Evolutionary conservation across 2,329 filamentous ascomycete species (phyloP).

Genomic region (Fusarium multiceps): DNA sequence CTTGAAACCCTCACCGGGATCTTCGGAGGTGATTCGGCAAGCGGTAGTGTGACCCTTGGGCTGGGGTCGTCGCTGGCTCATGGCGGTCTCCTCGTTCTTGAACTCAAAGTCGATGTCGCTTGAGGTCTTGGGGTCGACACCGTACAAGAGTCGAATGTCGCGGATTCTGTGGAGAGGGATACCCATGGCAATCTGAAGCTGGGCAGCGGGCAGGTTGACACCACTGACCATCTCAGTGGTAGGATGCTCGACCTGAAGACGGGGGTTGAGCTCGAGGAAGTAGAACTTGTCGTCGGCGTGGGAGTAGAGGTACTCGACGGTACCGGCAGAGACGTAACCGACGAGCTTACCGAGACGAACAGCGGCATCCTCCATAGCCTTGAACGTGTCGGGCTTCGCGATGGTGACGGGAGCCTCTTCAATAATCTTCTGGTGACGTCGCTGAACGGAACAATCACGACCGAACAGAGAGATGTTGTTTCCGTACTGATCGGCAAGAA

Average conservation of each 20-base stretch:
- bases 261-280: constrained; percentile 97
- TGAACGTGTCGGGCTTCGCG: constrained; percentile 88
- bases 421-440: constrained; percentile 99
- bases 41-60: constrained; percentile 98
- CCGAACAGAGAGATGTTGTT: constrained; percentile 99
- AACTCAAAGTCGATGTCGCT: constrained; percentile 98
- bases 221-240: constrained; percentile 99
- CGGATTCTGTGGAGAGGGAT: constrained; percentile 93
- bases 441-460: constrained; percentile 97
- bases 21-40: constrained; percentile 98
- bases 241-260: constrained; percentile 99
- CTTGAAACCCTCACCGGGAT: constrained; percentile 99
- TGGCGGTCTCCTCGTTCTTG: constrained; percentile 82
- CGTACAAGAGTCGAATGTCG: constrained; percentile 96
- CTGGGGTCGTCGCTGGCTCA: constrained; percentile 87
- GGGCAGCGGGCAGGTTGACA: constrained; percentile 95
- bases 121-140: constrained; percentile 87
- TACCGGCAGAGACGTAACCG: constrained; percentile 98
- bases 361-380: constrained; percentile 95
- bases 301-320: constrained; percentile 98
- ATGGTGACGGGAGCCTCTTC: constrained; percentile 99
- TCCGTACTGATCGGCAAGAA: constrained; percentile 98
- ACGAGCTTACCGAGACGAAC: constrained; percentile 94
- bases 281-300: constrained; percentile 99
- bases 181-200: constrained; percentile 99